Evolutionary conservation across 148 eudicot genomes (phyloP).

Genomic region (Rhododendron ovatum): DNA sequence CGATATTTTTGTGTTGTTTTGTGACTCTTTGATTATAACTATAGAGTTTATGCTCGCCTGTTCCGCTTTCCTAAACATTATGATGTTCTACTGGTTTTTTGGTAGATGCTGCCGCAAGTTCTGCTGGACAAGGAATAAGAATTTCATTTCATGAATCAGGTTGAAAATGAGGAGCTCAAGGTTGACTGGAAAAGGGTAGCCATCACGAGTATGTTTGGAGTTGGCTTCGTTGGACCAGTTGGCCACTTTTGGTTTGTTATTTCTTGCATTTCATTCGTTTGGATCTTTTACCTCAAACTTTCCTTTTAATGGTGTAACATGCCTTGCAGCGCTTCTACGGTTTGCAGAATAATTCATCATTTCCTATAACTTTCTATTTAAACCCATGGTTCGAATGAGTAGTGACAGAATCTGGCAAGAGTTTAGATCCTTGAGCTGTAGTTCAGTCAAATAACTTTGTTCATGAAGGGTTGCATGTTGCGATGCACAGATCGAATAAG

Average conservation of each 20-base stretch:
- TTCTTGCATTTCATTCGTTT: not conserved
- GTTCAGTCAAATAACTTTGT: not conserved
- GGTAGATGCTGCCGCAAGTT: not conserved
- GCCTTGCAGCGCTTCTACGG: not conserved
- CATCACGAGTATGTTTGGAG: conserved; percentile 80
- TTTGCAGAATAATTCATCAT: not conserved
- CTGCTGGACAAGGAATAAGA: not conserved
- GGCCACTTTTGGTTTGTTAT: conserved; percentile 85
- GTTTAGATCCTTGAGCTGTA: not conserved
- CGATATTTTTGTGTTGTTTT: not conserved
- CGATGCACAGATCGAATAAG: not conserved
- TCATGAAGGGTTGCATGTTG: not conserved
- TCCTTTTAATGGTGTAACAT: not conserved
- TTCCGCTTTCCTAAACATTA: not conserved
- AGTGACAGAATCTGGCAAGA: not conserved
- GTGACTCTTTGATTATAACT: not conserved
- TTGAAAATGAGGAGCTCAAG: conserved; percentile 44
- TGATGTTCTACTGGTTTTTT: not conserved
- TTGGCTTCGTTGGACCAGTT: conserved; percentile 87
- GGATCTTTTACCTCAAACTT: not conserved
- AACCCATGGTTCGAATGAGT: not conserved
- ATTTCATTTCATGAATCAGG: conserved; percentile 6
- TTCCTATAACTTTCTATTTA: not conserved
- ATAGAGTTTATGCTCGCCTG: not conserved
- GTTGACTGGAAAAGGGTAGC: conserved; percentile 91